Conservation (phyloP, 805 yeast genomes). For the Deakozyma indianensis region DNA sequence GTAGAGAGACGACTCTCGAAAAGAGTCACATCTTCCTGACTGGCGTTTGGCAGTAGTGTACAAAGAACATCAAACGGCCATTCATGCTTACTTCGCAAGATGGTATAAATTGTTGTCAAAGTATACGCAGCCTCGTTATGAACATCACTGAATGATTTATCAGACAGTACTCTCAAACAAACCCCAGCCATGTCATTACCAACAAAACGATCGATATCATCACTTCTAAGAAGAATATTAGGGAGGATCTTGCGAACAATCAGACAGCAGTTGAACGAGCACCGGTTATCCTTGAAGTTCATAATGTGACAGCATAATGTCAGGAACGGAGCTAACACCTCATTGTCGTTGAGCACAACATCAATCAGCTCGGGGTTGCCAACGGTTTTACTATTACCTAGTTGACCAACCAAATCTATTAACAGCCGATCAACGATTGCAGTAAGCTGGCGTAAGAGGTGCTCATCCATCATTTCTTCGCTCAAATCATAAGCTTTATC, state of each 20-base stretch:
- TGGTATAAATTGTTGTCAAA: constrained; percentile 63
- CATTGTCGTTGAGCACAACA: constrained; percentile 48
- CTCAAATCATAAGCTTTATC: constrained; percentile 70
- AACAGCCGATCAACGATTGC: constrained; percentile 79
- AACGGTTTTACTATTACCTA: constrained; percentile 27
- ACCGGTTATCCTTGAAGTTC: constrained; percentile 75
- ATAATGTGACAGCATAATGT: constrained; percentile 63
- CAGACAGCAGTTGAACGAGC: constrained; percentile 80
- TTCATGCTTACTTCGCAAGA: constrained; percentile 52
- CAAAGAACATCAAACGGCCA: constrained; percentile 51
- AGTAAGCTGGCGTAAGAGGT: constrained; percentile 79
- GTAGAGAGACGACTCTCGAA: constrained; percentile 50
- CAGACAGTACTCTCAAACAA: constrained; percentile 50
- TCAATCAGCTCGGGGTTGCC: constrained; percentile 39
- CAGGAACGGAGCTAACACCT: constrained; percentile 63
- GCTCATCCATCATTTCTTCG: constrained; percentile 98
- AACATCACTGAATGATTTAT: constrained; percentile 69
- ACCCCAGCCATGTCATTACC: constrained; percentile 57
- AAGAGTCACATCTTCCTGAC: constrained; percentile 40
- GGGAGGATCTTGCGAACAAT: constrained; percentile 62
- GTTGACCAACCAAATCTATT: constrained; percentile 79
- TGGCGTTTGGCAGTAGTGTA: constrained; percentile 32
- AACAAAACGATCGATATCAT: constrained; percentile 58
- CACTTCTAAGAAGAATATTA: constrained; percentile 53
- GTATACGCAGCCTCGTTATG: constrained; percentile 89